These are phyloP conservation scores for Paracoccidioides lutzii DNA, from an alignment of 2,329 filamentous ascomycete genomes.

Conservation along the genomic window DNA sequence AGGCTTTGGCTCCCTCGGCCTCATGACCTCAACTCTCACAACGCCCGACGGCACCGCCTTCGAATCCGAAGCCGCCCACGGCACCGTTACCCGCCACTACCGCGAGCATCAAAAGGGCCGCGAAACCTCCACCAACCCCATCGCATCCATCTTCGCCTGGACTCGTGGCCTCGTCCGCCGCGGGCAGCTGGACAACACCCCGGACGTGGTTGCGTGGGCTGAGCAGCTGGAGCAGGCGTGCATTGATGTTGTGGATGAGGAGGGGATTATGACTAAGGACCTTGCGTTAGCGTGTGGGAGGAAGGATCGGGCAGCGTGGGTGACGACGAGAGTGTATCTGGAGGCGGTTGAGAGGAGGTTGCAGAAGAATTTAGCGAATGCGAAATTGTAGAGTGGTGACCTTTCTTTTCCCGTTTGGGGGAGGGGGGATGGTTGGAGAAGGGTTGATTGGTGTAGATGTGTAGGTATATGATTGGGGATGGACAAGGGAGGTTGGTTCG, in stretches of 20 bases:
- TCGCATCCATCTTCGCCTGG: slow-evolving; percentile 98
- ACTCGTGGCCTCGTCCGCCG: slow-evolving; percentile 88
- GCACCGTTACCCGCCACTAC: slow-evolving; percentile 96
- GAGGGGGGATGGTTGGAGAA: background rate
- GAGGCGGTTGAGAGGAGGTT: slow-evolving; percentile 82
- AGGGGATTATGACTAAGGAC: slow-evolving; percentile 99
- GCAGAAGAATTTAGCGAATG: slow-evolving; percentile 52
- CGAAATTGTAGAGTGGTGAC: slow-evolving; percentile 1
- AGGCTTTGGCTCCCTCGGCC: slow-evolving; percentile 91
- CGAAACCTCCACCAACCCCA: slow-evolving; percentile 96
- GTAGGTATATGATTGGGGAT: background rate
- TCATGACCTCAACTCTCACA: slow-evolving; percentile 97
- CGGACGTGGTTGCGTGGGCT: slow-evolving; percentile 80
- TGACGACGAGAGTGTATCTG: slow-evolving; percentile 85
- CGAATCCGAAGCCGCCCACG: slow-evolving; percentile 95
- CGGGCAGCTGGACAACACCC: slow-evolving; percentile 84
- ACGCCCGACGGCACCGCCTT: slow-evolving; percentile 95
- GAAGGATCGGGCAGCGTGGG: slow-evolving; percentile 70
- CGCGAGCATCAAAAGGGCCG: slow-evolving; percentile 97
- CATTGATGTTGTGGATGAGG: slow-evolving; percentile 82
- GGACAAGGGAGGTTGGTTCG: no score
- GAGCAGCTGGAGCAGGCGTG: slow-evolving; percentile 87
- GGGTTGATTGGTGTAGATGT: background rate
- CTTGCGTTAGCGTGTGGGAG: slow-evolving; percentile 88
- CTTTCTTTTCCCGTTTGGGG: background rate